These are phyloP conservation scores for Fusarium papillatum DNA, from an alignment of 2,329 filamentous ascomycete genomes.

Conservation along the genomic window DNA sequence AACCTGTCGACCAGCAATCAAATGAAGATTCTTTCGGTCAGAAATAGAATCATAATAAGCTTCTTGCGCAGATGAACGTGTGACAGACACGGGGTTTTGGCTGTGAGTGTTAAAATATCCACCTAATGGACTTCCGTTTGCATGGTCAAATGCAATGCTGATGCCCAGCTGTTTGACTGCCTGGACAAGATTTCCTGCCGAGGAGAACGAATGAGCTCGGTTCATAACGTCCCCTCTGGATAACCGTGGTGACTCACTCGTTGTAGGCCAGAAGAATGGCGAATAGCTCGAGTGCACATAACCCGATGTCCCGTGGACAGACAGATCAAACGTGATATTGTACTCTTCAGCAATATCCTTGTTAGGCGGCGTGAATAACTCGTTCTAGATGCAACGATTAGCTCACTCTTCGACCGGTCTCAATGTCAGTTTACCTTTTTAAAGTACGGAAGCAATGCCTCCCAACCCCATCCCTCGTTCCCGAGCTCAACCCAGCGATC, in stretches of 20 bases:
- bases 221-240: rapidly evolving
- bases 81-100: constrained; percentile 22
- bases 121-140: constrained; percentile 32
- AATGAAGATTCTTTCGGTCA: constrained; percentile 30
- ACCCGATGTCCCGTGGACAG: constrained; percentile 27
- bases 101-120: constrained; percentile 39
- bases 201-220: not conserved
- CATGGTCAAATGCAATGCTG: constrained; percentile 25
- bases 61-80: constrained; percentile 35
- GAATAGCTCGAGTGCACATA: constrained; percentile 37
- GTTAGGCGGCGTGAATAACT: constrained; percentile 28
- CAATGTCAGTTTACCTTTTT: constrained; percentile 50
- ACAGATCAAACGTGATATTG: constrained; percentile 25
- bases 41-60: constrained; percentile 26
- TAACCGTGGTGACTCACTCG: constrained; percentile 13
- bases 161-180: constrained; percentile 32
- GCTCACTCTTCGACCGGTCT: too few species aligned
- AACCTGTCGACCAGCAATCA: constrained; percentile 28
- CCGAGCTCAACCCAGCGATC: constrained; percentile 61
- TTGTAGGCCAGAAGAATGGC: constrained; percentile 42
- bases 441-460: constrained; percentile 57
- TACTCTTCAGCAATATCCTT: constrained; percentile 29
- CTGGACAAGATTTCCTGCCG: constrained; percentile 23
- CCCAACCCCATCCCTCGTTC: constrained; percentile 56
- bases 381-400: constrained; percentile 18